phyloP scores from a whole-genome alignment of 1,139 yeast species.

The Pichia sp. region DNA sequence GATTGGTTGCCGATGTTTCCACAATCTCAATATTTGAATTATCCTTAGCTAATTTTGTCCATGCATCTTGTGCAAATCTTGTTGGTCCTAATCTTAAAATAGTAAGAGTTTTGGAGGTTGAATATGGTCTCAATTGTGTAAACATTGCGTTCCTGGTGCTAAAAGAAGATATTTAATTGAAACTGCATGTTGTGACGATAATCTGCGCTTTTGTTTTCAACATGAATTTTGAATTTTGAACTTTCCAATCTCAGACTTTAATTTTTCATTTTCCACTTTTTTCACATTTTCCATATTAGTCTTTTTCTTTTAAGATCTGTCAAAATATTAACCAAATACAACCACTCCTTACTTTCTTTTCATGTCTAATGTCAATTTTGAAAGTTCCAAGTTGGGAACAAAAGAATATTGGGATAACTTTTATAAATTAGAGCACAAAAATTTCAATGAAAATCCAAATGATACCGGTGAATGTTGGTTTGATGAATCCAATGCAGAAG shows the following conservation, averaged over 20 bases:
- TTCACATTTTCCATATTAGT: too few species aligned
- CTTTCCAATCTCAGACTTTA: neutral
- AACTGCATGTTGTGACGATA: too few species aligned
- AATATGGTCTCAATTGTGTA: slow-evolving; percentile 2
- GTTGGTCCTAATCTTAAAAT: slow-evolving; percentile 56
- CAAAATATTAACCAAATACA: neutral
- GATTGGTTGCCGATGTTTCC: slow-evolving; percentile 25
- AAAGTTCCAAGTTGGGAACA: slow-evolving; percentile 67
- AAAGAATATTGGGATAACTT: slow-evolving; percentile 86
- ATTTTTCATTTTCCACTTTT: too few species aligned
- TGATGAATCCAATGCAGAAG: slow-evolving; percentile 86
- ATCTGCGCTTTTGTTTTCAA: too few species aligned
- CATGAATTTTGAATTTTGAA: neutral
- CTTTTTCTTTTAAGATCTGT: too few species aligned
- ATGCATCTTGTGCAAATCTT: slow-evolving; percentile 47
- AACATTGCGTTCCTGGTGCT: neutral
- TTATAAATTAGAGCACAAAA: slow-evolving; percentile 62
- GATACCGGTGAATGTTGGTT: slow-evolving; percentile 98
- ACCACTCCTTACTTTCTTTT: neutral
- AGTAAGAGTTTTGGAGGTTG: slow-evolving; percentile 35
- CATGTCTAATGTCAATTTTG: slow-evolving; percentile 33
- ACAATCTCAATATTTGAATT: slow-evolving; percentile 40
- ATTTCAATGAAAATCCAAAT: slow-evolving; percentile 63
- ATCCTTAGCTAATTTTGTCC: slow-evolving; percentile 42
- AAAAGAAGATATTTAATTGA: neutral